Percentiles rank a stretch among this genome's conserved stretches.
Evolutionary conservation across 805 yeast species (phyloP).

Genomic region (Barnettozyma vustinii): DNA sequence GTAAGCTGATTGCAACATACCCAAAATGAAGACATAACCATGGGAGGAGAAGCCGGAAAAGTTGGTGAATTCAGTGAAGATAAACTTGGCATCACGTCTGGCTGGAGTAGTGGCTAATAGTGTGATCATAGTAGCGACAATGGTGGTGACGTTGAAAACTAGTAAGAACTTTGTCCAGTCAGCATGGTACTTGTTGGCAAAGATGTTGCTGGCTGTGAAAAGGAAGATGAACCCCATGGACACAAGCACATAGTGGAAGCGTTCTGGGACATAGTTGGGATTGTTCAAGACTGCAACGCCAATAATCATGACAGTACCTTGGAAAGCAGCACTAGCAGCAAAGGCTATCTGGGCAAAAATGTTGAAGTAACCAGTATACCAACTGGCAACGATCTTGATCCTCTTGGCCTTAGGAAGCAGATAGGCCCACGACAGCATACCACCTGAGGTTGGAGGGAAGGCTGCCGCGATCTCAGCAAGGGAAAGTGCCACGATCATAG

Average conservation of each 20-base stretch:
- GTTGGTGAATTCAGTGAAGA: constrained; percentile 23
- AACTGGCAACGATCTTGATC: constrained; percentile 25
- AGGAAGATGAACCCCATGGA: constrained; percentile 22
- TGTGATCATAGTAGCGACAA: constrained; percentile 17
- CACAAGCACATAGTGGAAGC: constrained; percentile 20
- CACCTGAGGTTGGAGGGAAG: constrained; percentile 30
- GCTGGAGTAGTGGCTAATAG: constrained; percentile 20
- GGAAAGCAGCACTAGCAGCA: constrained; percentile 24
- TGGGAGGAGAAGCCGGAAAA: constrained; percentile 22
- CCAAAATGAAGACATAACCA: constrained; percentile 24
- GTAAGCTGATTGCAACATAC: constrained; percentile 24
- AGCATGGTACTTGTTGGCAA: constrained; percentile 22
- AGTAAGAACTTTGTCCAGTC: constrained; percentile 17
- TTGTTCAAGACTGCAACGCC: constrained; percentile 19
- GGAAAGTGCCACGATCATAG: constrained; percentile 21
- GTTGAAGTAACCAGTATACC: constrained; percentile 28
- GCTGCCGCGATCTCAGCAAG: constrained; percentile 31
- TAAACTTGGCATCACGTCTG: constrained; percentile 22
- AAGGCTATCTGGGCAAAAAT: constrained; percentile 25
- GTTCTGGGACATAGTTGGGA: constrained; percentile 13
- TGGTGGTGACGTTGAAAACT: constrained; percentile 18
- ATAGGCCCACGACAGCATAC: constrained; percentile 32
- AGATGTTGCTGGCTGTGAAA: constrained; percentile 20
- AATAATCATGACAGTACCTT: constrained; percentile 22
- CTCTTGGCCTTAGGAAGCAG: constrained; percentile 24